These are phyloP conservation scores for Russula vinacea DNA, from an alignment of 768 basidiomycete species.

Conservation along the genomic window DNA sequence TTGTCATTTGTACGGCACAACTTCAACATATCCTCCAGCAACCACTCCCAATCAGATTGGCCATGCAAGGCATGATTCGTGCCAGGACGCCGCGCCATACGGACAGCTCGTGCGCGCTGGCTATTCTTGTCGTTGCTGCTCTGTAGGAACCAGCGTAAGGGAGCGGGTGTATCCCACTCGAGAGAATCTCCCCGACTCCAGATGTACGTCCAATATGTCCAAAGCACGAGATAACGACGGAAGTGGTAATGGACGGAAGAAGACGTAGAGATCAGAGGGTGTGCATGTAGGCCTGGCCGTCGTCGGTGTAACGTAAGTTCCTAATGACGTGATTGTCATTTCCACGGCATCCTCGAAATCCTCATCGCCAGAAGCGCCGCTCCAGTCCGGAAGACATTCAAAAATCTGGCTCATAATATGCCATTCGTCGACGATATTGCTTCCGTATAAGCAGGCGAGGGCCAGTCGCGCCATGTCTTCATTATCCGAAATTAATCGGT, in stretches of 20 bases:
- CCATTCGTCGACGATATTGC: slow-evolving; percentile 68
- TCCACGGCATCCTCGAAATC: slow-evolving; percentile 73
- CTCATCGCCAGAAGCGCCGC: slow-evolving; percentile 52
- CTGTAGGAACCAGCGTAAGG: slow-evolving; percentile 87
- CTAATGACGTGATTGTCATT: slow-evolving; percentile 76
- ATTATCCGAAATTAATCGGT: slow-evolving; percentile 76
- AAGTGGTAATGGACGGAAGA: slow-evolving; percentile 77
- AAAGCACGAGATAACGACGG: slow-evolving; percentile 75
- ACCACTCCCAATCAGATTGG: slow-evolving; percentile 78
- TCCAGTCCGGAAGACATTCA: slow-evolving; percentile 95
- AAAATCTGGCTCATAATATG: slow-evolving; percentile 86
- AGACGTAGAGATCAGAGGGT: slow-evolving; percentile 69
- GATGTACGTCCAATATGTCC: slow-evolving; percentile 89
- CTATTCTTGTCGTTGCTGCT: slow-evolving; percentile 60
- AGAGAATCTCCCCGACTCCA: slow-evolving; percentile 92
- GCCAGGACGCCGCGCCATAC: slow-evolving; percentile 73
- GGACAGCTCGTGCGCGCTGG: slow-evolving; percentile 82
- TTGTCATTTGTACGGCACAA: slow-evolving; percentile 62
- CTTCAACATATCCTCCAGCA: slow-evolving; percentile 89
- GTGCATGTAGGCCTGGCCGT: slow-evolving; percentile 54
- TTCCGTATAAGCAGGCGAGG: slow-evolving; percentile 86
- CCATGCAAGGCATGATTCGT: slow-evolving; percentile 53
- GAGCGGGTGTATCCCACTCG: slow-evolving; percentile 84
- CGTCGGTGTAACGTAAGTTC: slow-evolving; percentile 73
- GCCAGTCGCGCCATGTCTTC: slow-evolving; percentile 83